These are phyloP conservation scores for Rhizoclosmatium globosum DNA, from an alignment of 192 early-diverging fungal species.

Conservation along the genomic window DNA sequence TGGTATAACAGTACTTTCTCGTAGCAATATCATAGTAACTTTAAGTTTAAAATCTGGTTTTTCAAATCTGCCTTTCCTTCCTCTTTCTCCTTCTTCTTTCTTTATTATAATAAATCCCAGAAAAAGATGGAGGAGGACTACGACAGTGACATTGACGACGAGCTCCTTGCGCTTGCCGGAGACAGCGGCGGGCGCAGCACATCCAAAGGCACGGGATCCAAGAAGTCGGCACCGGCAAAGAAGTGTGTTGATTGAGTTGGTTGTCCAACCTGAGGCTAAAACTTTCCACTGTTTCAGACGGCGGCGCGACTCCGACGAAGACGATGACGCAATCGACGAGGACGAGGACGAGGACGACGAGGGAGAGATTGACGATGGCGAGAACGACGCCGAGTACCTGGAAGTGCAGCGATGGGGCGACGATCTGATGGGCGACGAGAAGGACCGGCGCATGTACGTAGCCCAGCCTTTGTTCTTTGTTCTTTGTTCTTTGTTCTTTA, in stretches of 20 bases:
- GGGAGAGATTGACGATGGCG: conserved; percentile 31
- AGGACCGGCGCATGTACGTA: conserved; percentile 57
- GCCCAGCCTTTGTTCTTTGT: neutral
- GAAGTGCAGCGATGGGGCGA: conserved; percentile 76
- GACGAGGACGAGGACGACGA: conserved; percentile 14
- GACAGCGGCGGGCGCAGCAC: neutral
- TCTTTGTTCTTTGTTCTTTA: neutral
- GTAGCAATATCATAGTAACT: no score
- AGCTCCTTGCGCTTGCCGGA: conserved; percentile 8
- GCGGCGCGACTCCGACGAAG: conserved; percentile 27
- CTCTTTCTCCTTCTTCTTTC: no score
- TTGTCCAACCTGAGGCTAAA: neutral
- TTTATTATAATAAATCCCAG: neutral
- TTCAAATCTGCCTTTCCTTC: no score
- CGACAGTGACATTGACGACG: conserved; percentile 11
- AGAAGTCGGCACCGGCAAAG: no score
- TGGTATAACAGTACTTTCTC: no score
- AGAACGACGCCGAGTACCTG: conserved; percentile 65
- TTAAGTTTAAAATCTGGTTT: no score
- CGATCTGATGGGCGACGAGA: conserved; percentile 76
- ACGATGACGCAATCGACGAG: conserved; percentile 29
- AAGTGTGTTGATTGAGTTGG: neutral
- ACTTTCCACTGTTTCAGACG: neutral
- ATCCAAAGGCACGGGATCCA: neutral
- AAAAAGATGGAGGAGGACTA: neutral